A percentile compares a stretch with the other conserved stretches of the same genome.
phyloP scores from a whole-genome alignment of 2,329 filamentous ascomycete genomes.

The Penicillium sp. region DNA sequence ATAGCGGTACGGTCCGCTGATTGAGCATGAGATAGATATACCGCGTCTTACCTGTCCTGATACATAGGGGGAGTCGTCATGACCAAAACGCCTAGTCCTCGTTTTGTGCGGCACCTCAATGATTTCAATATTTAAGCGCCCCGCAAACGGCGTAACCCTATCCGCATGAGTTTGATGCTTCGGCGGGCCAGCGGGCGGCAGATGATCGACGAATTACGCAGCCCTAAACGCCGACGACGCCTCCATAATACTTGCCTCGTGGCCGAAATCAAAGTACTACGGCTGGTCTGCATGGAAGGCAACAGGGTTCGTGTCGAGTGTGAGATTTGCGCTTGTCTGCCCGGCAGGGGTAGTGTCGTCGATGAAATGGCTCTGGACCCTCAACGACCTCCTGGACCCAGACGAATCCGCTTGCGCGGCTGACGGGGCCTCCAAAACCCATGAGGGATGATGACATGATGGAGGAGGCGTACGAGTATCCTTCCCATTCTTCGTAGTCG shows the following conservation, averaged over 20 bases:
- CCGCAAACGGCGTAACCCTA: conserved; percentile 73
- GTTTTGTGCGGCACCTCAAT: conserved; percentile 71
- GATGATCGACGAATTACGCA: conserved; percentile 66
- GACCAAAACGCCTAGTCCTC: conserved; percentile 45
- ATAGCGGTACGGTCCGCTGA: conserved; percentile 73
- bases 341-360: conserved; percentile 23
- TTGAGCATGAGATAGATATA: conserved; percentile 79
- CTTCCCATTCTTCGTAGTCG: conserved; percentile 74
- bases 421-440: conserved; percentile 68
- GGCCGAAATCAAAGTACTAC: conserved; percentile 78
- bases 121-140: conserved; percentile 74
- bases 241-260: conserved; percentile 75
- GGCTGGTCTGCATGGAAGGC: conserved; percentile 77
- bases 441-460: conserved; percentile 66
- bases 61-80: not conserved
- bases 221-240: conserved; percentile 75
- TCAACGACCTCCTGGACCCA: conserved; percentile 76
- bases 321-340: conserved; percentile 53
- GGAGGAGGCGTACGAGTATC: conserved; percentile 73
- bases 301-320: conserved; percentile 57
- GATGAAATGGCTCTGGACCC: conserved; percentile 54
- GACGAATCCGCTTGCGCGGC: conserved; percentile 73
- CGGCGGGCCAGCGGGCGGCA: conserved; percentile 54
- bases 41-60: conserved; percentile 54
- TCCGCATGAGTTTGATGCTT: conserved; percentile 65